Evolutionary conservation across 768 basidiomycete genomes (phyloP), one percentile per base, ranked within the genome.

Genomic region (Kwoniella newhampshirensis): DNA sequence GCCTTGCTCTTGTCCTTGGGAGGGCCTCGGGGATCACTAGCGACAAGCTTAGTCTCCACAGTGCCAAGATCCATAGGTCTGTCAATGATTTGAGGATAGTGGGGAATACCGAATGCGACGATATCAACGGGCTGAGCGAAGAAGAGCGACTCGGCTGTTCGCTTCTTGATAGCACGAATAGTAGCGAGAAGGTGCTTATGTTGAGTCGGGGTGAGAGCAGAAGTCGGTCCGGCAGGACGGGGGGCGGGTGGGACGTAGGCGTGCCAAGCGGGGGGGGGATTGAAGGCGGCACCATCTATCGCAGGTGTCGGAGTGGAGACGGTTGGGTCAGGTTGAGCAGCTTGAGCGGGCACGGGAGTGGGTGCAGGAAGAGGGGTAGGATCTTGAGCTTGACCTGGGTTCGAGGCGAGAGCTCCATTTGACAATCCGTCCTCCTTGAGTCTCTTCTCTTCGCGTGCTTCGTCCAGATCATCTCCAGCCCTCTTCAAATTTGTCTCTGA

Each of bases 21-120:
- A 12, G 66, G 87, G 70, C 89, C 91, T 50, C 79, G 66, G 2
- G 88, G 86, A 68, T 90, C 93, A 13, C 89, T 89, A 0, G 87
- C 84, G 30, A 64, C 51, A 40, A 98, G 81, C 78, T 97, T 96
- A 68, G 84, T 84, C 78, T 98, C 94, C 57, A 97, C 84, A 41
- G 94, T 96, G 2, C 85, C 82, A 43, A 99, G 82, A 74, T 98
- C 96, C 90, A 97, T 97, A 0, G 96, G 96, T 25, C 82, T 83
- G 71, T 86, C 89, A 78, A 99, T 84, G 72, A 98, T 85, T 42
- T 81, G 81, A 32, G 83, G 83, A 68, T 99, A 99, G 74, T 94
- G 91, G 8, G 91, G 94, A 59, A 81, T 79, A 59, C 71, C 74
- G 52, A 80, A 72, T 7, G 84, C 87, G 64, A 92, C 82, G 20